Base-by-base conservation (phyloP, 2,329 filamentous ascomycete species). In the Trichophyton benhamiae region DNA sequence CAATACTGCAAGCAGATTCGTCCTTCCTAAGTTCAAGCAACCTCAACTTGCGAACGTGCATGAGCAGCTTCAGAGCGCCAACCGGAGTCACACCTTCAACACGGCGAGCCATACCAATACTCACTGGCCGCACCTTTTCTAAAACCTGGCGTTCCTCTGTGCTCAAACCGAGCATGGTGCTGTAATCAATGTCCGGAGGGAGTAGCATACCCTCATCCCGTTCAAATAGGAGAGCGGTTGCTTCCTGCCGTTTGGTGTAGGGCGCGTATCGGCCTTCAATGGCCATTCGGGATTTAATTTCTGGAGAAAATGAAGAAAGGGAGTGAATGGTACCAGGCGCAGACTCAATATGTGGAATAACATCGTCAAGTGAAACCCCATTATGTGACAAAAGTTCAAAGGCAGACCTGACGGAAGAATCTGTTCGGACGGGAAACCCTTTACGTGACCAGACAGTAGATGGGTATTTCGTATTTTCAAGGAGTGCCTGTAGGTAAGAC, bases 211-310 rank as follows among this genome's bases (percentile, higher is more conserved):
- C 79, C 72, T 96, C 94, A 69, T 97, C 92, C 59, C 85, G 83
- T 63, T 84, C 77, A 72, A 95, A 87, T 5, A 82, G 80, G 36
- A 80, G 80, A 20, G 86, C 86, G 63, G 86, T 80, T 2, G 81
- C 79, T 27, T 80, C 79, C 72, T 97, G 91, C 68, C 85, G 83
- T 53, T 80, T 81, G 42, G 96, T 85, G 72, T 96, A 96, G 0
- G 92, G 92, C 0, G 88, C 89, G 72, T 99, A 99, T 2, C 83
- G 79, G 13, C 87, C 87, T 73, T 96, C 90, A 67, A 96, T 88
- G 48, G 82, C 80, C 6, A 96, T 87, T 49, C 92, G 83, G 59
- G 79, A 77, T 64, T 82, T 82, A 61, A 95, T 82, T 33, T 79
- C 79, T 0, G 78, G 68, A 0, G 83, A 5, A 71, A 72, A 62